Evolutionary conservation across 768 basidiomycete species (phyloP), one percentile per base, ranked within the genome.

Genomic region (Tylopilus rubrobrunneus): DNA sequence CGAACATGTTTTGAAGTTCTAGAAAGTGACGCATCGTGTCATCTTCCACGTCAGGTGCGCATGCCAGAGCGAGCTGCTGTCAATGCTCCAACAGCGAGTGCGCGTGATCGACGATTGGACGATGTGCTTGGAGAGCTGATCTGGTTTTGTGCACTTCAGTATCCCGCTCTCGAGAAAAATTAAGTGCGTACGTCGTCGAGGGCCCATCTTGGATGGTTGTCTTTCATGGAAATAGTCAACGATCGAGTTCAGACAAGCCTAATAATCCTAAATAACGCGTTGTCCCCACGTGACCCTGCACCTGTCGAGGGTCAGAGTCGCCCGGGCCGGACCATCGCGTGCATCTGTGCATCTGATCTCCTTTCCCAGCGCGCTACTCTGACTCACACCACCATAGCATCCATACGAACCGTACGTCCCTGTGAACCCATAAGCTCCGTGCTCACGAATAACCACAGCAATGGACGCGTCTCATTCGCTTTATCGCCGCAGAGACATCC

Each of bases 401-500:
- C 83, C 49, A 81, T 85, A 44, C 74, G 61, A 60, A 84, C 82
- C 44, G 85, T 84, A 62, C 48, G 78, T 64, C 39, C 27, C 1
- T 39, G 17, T 15, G 2, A 7, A 17, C 28, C n/a, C 5, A 14
- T n/a, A 5, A 7, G 23, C 10, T 11, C 10, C 9, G 21, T 48
- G n/a, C 42, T 60, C 34, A 58, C 3, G 23, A 46, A 28, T 42
- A 25, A 12, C 39, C 8, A 9, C 40, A 67, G 66, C 67, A 67
- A 57, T 92, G 89, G 89, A 82, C 82, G 31, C 84, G 89, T 48
- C 79, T 92, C 49, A 89, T 92, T 61, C 87, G 89, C 55, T 92
- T 92, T 65, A 78, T 88, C 31, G 89, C 89, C 21, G 77, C 73
- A 14, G 90, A 92, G 72, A 90, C 88, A 0, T 76, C 78, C 7